Evolutionary conservation across 352 stramenopile species (phyloP), one percentile per base, ranked within the genome.

Genomic region (Halophytophthora batemanensis): DNA sequence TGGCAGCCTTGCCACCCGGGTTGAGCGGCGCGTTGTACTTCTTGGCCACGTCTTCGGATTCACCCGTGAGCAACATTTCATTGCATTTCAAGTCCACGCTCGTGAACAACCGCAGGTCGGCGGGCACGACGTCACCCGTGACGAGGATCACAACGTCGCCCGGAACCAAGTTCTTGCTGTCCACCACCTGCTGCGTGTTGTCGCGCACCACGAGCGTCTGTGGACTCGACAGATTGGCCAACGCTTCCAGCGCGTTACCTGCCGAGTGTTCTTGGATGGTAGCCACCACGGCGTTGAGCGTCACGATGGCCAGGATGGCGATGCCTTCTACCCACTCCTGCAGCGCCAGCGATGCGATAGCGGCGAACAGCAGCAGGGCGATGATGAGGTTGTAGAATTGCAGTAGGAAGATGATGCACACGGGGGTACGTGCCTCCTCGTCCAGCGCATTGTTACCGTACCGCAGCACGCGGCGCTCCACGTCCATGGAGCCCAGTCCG

Each of bases 1-100:
- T 84, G 33, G 46, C 46, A 8, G 61, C 45, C 25, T 70, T 66
- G 36, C 45, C 58, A 7, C 56, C 44, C 2, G 42, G 19, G 13
- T 47, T 23, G 7, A 70, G 59, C 15, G 53, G 39, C 21, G 63
- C 62, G 39, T 82, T 87, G 50, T 64, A 84, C 31, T 83, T 82
- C 64, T 93, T 90, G 6, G 69, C 35, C 0, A 91, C 80, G 45
- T 88, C 91, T 50, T 91, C 66, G 0, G 91, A 90, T 56, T 98
- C 95, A 31, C 95, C 95, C 14, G 95, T 98, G 0, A 98, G 74
- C 59, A 90, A 81, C 59, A 93, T 97, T 65, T 98, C 93, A 57
- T 98, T 97, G 33, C 95, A 81, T 48, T 93, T 89, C 15, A 93
- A 57, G 28, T 90, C 69, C 4, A 84, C 82, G 38, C 90, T 96